Conservation (phyloP, 2,329 filamentous ascomycete genomes). For the Lasiodiplodia gonubiensis region DNA sequence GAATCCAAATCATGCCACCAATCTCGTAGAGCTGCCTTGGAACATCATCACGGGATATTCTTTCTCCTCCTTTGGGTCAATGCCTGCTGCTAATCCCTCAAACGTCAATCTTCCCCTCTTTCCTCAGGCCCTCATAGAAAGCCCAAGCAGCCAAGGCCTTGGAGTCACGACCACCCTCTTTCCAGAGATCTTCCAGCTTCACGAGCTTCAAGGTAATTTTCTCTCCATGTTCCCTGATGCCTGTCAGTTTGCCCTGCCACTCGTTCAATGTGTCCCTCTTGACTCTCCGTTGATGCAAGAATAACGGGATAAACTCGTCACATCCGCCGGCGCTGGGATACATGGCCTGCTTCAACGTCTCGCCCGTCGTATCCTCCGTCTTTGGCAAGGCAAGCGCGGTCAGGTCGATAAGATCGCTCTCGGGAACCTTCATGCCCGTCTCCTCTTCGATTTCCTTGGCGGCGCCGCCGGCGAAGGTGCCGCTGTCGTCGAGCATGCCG, state of each 20-base stretch:
- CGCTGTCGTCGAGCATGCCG: slow-evolving; percentile 63
- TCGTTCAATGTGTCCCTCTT: slow-evolving; percentile 54
- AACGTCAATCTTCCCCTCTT: slow-evolving; percentile 49
- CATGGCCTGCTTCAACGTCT: slow-evolving; percentile 55
- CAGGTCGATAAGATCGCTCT: slow-evolving; percentile 60
- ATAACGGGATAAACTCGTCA: slow-evolving; percentile 65
- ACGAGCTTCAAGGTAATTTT: slow-evolving; percentile 65
- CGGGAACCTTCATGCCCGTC: slow-evolving; percentile 58
- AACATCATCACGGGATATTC: no score
- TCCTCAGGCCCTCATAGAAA: slow-evolving; percentile 59
- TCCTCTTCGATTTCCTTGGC: slow-evolving; percentile 65
- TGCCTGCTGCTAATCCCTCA: background rate
- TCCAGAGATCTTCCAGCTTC: slow-evolving; percentile 58
- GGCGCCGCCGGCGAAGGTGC: slow-evolving; percentile 60
- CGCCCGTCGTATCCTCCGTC: slow-evolving; percentile 30
- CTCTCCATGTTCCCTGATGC: slow-evolving; percentile 61
- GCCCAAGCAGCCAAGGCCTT: slow-evolving; percentile 63
- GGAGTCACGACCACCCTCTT: slow-evolving; percentile 59
- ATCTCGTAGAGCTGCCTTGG: no score
- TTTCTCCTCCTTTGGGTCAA: no score
- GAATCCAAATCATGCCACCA: no score
- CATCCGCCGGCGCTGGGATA: slow-evolving; percentile 63
- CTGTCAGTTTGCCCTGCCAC: slow-evolving; percentile 60
- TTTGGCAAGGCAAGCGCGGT: slow-evolving; percentile 55
- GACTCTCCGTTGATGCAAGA: slow-evolving; percentile 61